Base-by-base conservation (phyloP, 164 flowering plant species). In the Aristolochia fimbriata region DNA sequence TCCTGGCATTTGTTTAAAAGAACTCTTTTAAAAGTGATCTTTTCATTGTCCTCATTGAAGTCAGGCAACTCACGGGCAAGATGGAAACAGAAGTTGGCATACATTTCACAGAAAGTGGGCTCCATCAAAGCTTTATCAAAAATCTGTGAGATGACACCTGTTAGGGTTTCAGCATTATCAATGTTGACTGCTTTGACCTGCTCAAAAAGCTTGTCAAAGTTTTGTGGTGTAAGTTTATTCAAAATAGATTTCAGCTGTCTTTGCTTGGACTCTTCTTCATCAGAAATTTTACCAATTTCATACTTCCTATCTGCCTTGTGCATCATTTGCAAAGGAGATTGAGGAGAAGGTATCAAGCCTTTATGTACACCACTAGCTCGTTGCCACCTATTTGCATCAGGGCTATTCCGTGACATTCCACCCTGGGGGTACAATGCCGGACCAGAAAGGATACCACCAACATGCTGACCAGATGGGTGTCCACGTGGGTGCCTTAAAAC, bases 91-190 rank as follows among this genome's bases (percentile, higher is more conserved):
- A 89, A 85, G 57, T 82, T 70, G 1, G 94, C 94, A 85, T 87
- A 89, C 97, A 89, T 89, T 70, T 89, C 94, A 78, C 94, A 87
- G 66, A 89, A 89, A 21, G 94, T 85, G 49, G 97, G 97, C 65
- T 89, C 94, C 81, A 67, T 87, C 27, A 89, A 65, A 63, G 94
- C 94, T 65, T 89, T 87, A 65, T 89, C 97, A 74, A 89, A 89
- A 47, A 89, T 89, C 73, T 89, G 94, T 12, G 89, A 79, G 63
- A 87, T 85, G 47, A 89, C 83, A 62, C 94, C 87, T 60, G 69
- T 70, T 20, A 90, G 87, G 3, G 95, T 87, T 14, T 11, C 58
- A 9, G 77, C 81, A 68, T 69, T 85, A 70, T 85, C 97, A 71
- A 87, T 81, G 60, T 87, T 85, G 54, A 90, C 95, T 20, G 73